A percentile compares a stretch with the other conserved stretches of the same genome.
These are phyloP conservation scores for Pharus latifolius DNA, from an alignment of 176 grass and related monocot species.

Conservation along the genomic window DNA sequence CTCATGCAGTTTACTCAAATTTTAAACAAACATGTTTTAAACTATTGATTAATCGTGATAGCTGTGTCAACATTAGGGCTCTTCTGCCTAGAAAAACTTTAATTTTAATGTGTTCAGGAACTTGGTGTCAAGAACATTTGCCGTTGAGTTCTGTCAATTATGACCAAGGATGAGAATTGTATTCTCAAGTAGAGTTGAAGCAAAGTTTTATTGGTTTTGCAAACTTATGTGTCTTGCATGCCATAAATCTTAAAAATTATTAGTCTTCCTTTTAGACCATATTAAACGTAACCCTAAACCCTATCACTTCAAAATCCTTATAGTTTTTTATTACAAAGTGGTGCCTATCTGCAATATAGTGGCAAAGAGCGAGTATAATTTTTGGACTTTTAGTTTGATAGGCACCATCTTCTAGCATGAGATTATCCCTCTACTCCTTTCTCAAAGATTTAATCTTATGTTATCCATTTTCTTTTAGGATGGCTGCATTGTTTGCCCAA, in stretches of 20 bases:
- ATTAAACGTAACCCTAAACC: not conserved
- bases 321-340: not conserved
- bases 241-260: not conserved
- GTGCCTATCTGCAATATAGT: not conserved
- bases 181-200: not conserved
- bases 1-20: too few relatives aligned
- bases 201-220: not conserved
- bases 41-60: not conserved
- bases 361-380: not conserved
- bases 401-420: not conserved
- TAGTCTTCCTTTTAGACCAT: not conserved
- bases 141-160: not conserved
- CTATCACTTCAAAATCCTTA: not conserved
- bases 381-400: not conserved
- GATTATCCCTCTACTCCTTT: not conserved
- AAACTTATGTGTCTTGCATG: not conserved
- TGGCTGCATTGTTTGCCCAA: constrained; percentile 84
- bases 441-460: not conserved
- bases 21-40: not conserved
- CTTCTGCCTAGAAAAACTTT: not conserved
- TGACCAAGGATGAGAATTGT: too few relatives aligned
- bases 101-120: not conserved
- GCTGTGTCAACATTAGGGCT: not conserved
- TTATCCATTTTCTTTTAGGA: constrained; percentile 43
- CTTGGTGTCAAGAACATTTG: not conserved